Evolutionary conservation across 208 protist genomes (phyloP).

Genomic region (Chromosphaera perkinsii): DNA sequence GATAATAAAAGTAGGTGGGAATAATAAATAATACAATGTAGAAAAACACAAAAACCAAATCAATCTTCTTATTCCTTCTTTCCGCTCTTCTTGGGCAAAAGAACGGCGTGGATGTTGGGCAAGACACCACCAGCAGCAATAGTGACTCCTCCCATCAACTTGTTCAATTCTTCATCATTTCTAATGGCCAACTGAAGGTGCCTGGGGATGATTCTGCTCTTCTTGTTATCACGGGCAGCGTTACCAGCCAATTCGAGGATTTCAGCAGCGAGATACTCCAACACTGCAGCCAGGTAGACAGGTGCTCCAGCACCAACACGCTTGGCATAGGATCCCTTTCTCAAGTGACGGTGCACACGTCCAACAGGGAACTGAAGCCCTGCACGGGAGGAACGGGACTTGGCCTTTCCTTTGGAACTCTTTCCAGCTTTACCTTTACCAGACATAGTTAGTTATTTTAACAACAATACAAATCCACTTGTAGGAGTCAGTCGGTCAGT

Average conservation of each 20-base stretch:
- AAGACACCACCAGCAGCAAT: slow-evolving; percentile 84
- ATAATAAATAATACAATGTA: no score
- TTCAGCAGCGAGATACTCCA: slow-evolving; percentile 94
- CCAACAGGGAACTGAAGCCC: slow-evolving; percentile 96
- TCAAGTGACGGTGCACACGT: slow-evolving; percentile 87
- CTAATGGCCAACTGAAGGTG: slow-evolving; percentile 82
- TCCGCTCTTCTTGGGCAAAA: slow-evolving; percentile 68
- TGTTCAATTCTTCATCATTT: slow-evolving; percentile 87
- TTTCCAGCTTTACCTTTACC: slow-evolving; percentile 21
- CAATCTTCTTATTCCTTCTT: no score
- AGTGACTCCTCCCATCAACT: slow-evolving; percentile 76
- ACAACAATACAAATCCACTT: no score
- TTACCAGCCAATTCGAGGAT: slow-evolving; percentile 88
- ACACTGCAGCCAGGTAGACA: slow-evolving; percentile 95
- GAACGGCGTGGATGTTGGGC: slow-evolving; percentile 79
- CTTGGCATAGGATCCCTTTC: slow-evolving; percentile 86
- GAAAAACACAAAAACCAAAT: no score
- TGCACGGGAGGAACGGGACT: slow-evolving; percentile 82
- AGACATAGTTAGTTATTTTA: no score
- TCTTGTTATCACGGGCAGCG: slow-evolving; percentile 78
- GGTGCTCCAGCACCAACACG: slow-evolving; percentile 92
- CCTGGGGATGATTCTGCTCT: slow-evolving; percentile 77
- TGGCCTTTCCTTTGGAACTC: slow-evolving; percentile 44
- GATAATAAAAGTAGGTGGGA: no score
- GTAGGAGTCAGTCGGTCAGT: no score